Evolutionary conservation across 2,329 filamentous ascomycete species (phyloP).

Genomic region (Metarhizium album): DNA sequence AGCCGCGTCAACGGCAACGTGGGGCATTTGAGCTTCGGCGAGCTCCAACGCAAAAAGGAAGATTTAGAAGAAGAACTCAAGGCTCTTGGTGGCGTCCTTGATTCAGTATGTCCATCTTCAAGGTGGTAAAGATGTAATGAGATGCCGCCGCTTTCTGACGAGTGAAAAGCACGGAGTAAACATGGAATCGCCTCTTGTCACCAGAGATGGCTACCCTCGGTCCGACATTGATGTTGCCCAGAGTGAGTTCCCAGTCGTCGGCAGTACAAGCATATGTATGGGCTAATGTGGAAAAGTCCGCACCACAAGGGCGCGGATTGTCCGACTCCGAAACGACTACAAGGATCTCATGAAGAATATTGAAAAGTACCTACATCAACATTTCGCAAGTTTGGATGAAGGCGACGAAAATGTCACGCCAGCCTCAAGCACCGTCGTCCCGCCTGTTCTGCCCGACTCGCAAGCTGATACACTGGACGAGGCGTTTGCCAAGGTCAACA

Average conservation of each 20-base stretch:
- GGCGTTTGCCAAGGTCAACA: slow-evolving; percentile 83
- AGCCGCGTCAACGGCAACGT: slow-evolving; percentile 49
- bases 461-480: slow-evolving; percentile 16
- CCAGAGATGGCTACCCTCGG: slow-evolving; percentile 82
- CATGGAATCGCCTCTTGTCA: slow-evolving; percentile 83
- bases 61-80: slow-evolving; percentile 77
- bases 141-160: slow-evolving; percentile 11
- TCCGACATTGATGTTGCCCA: slow-evolving; percentile 92
- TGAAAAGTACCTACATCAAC: slow-evolving; percentile 77
- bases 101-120: slow-evolving; percentile 54
- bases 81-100: slow-evolving; percentile 74
- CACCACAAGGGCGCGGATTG: slow-evolving; percentile 84
- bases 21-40: slow-evolving; percentile 57
- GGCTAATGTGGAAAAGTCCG: slow-evolving; percentile 51
- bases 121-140: neutral
- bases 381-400: slow-evolving; percentile 65
- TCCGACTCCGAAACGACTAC: slow-evolving; percentile 84
- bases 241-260: slow-evolving; percentile 42
- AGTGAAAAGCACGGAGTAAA: slow-evolving; percentile 67
- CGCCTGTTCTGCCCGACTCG: slow-evolving; percentile 22
- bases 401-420: slow-evolving; percentile 25
- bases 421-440: slow-evolving; percentile 12
- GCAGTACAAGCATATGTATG: neutral
- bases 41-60: slow-evolving; percentile 79
- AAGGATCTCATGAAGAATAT: slow-evolving; percentile 76